These are phyloP conservation scores for Coemansia guatemalensis DNA, from an alignment of 192 early-diverging fungal genomes.

Conservation along the genomic window DNA sequence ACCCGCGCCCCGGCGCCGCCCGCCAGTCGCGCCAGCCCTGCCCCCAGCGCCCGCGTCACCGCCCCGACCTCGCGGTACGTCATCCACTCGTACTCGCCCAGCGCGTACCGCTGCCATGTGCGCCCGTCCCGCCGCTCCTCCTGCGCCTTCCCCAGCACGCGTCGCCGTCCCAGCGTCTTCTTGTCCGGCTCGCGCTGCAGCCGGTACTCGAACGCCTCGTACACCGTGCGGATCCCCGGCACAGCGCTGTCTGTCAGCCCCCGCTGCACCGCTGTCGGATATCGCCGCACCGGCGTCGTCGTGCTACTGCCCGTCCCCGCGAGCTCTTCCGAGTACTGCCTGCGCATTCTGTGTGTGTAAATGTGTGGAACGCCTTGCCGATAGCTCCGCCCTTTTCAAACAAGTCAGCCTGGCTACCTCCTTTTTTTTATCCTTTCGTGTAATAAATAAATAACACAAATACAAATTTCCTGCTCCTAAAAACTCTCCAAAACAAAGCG, in stretches of 20 bases:
- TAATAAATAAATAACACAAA: too few relatives aligned
- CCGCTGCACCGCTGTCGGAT: constrained; percentile 15
- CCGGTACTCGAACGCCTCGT: constrained; percentile 67
- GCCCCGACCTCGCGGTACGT: constrained; percentile 71
- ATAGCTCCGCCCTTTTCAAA: neutral
- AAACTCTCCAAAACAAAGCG: too few relatives aligned
- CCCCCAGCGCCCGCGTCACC: constrained; percentile 59
- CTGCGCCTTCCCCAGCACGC: constrained; percentile 60
- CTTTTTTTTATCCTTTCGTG: too few relatives aligned
- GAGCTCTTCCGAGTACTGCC: constrained; percentile 26
- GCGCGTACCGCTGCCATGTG: constrained; percentile 77
- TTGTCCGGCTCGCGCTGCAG: constrained; percentile 57
- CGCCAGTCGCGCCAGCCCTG: constrained; percentile 73
- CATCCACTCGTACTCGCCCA: constrained; percentile 79
- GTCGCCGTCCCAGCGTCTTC: constrained; percentile 70
- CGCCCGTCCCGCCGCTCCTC: constrained; percentile 57
- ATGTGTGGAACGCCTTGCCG: too few relatives aligned
- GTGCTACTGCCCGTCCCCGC: constrained; percentile 14
- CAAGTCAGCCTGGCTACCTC: too few relatives aligned
- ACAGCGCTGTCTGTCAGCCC: constrained; percentile 33
- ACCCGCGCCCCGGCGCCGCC: constrained; percentile 50
- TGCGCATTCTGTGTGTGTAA: constrained; percentile 1
- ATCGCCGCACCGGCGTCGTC: constrained; percentile 33
- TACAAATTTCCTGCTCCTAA: too few relatives aligned
- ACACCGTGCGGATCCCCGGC: constrained; percentile 61